phyloP scores from a whole-genome alignment of 2,329 filamentous ascomycete species.

The Claviceps africana region DNA sequence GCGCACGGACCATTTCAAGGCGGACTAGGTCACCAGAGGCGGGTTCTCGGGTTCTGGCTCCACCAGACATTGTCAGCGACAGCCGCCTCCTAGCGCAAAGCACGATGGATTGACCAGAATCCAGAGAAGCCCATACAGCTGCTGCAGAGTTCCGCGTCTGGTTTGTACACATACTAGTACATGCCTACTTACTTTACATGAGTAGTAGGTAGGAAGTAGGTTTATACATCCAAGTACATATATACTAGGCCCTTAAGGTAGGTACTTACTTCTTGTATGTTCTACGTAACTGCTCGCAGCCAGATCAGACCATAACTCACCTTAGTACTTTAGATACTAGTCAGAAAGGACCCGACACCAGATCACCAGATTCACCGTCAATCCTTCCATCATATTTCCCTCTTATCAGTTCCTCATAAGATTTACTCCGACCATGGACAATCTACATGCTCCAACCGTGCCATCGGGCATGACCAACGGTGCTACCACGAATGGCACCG shows the following conservation, averaged over 20 bases:
- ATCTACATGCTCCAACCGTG: slow-evolving; percentile 44
- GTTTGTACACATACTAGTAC: neutral
- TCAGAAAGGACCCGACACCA: neutral
- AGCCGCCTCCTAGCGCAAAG: neutral
- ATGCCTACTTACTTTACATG: too few species aligned
- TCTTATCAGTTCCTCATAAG: neutral
- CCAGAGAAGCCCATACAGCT: too few species aligned
- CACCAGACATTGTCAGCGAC: too few species aligned
- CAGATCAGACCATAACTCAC: neutral
- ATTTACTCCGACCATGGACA: slow-evolving; percentile 29
- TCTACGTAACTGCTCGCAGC: neutral
- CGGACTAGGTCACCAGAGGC: neutral
- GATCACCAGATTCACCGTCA: neutral
- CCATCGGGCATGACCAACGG: slow-evolving; percentile 62
- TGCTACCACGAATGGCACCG: slow-evolving; percentile 44
- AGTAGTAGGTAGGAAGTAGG: too few species aligned
- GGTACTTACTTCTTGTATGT: too few species aligned
- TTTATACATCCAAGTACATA: too few species aligned
- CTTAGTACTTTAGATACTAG: neutral
- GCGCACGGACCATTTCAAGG: slow-evolving; percentile 3
- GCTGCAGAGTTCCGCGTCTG: neutral
- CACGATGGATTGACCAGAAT: neutral
- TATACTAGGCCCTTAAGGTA: too few species aligned
- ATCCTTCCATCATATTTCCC: neutral
- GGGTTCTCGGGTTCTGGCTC: too few species aligned